Evolutionary conservation across 257 asterid genomes (phyloP).

Genomic region (Lycium ferocissimum): DNA sequence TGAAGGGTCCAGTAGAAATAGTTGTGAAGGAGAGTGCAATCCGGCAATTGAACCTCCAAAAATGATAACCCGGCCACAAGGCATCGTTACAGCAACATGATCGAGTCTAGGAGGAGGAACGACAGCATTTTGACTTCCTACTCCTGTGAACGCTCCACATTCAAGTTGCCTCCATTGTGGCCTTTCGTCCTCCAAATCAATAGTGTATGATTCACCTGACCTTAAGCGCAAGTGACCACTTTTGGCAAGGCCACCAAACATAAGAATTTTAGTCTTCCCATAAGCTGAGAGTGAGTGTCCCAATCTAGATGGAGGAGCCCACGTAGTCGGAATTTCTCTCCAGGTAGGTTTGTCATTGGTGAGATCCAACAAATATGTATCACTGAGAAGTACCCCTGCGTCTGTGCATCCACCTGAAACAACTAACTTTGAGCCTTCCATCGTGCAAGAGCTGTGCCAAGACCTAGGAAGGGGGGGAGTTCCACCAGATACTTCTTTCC

Average conservation of each 20-base stretch:
- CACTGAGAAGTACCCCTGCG: conserved; percentile 83
- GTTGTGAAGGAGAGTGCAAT: conserved; percentile 86
- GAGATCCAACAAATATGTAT: conserved; percentile 72
- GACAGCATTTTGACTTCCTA: conserved; percentile 69
- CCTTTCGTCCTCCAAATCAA: conserved; percentile 73
- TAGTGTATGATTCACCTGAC: conserved; percentile 84
- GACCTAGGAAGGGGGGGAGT: conserved; percentile 83
- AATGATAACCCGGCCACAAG: conserved; percentile 81
- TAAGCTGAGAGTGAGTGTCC: conserved; percentile 89
- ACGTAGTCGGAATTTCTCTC: conserved; percentile 73
- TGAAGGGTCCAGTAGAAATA: conserved; percentile 74
- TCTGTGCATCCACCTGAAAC: conserved; percentile 94
- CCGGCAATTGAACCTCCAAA: conserved; percentile 90
- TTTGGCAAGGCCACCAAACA: conserved; percentile 94
- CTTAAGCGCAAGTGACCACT: conserved; percentile 84
- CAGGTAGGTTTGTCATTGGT: conserved; percentile 70
- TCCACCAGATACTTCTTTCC: conserved; percentile 82
- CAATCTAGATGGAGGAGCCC: conserved; percentile 81
- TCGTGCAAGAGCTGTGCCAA: conserved; percentile 91
- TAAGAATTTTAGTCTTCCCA: conserved; percentile 71
- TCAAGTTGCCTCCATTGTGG: conserved; percentile 84
- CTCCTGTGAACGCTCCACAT: conserved; percentile 65
- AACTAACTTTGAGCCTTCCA: conserved; percentile 86
- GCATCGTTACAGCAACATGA: conserved; percentile 88
- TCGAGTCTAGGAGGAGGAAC: conserved; percentile 87